Conservation (phyloP, 1,284 basidiomycete genomes). For the Mrakiaceae sp. region DNA sequence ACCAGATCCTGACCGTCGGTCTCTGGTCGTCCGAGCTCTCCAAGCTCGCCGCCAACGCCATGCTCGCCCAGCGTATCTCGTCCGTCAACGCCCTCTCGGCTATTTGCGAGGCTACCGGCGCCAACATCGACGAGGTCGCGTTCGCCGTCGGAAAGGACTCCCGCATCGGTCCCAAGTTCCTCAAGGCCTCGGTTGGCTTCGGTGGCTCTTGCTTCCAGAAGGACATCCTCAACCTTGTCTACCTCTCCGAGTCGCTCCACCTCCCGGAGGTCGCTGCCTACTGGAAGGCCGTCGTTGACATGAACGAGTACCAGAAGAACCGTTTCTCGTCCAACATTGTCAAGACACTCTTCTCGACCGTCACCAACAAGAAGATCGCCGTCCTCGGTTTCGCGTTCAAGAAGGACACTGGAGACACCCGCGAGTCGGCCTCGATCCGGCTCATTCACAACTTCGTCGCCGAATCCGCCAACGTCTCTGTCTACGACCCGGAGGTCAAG, state of each 20-base stretch:
- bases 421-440: slow-evolving; percentile 93
- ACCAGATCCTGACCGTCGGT: slow-evolving; percentile 83
- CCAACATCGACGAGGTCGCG: slow-evolving; percentile 96
- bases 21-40: slow-evolving; percentile 98
- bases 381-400: slow-evolving; percentile 76
- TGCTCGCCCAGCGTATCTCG: slow-evolving; percentile 96
- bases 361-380: slow-evolving; percentile 71
- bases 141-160: slow-evolving; percentile 87
- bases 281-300: slow-evolving; percentile 87
- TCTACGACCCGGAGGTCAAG: slow-evolving; percentile 80
- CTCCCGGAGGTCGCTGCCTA: slow-evolving; percentile 96
- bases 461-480: slow-evolving; percentile 70
- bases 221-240: slow-evolving; percentile 89
- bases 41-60: slow-evolving; percentile 97
- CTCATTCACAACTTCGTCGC: slow-evolving; percentile 86
- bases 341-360: slow-evolving; percentile 67
- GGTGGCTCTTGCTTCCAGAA: slow-evolving; percentile 87
- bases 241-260: slow-evolving; percentile 86
- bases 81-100: slow-evolving; percentile 96
- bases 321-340: slow-evolving; percentile 83
- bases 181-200: slow-evolving; percentile 54
- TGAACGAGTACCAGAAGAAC: slow-evolving; percentile 90
- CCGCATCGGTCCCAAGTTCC: slow-evolving; percentile 89
- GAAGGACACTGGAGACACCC: slow-evolving; percentile 92
- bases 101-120: slow-evolving; percentile 98